A percentile compares a stretch with the other conserved stretches of the same genome.
Evolutionary conservation across 768 basidiomycete species (phyloP).

Genomic region (Hysterangium stoloniferum): DNA sequence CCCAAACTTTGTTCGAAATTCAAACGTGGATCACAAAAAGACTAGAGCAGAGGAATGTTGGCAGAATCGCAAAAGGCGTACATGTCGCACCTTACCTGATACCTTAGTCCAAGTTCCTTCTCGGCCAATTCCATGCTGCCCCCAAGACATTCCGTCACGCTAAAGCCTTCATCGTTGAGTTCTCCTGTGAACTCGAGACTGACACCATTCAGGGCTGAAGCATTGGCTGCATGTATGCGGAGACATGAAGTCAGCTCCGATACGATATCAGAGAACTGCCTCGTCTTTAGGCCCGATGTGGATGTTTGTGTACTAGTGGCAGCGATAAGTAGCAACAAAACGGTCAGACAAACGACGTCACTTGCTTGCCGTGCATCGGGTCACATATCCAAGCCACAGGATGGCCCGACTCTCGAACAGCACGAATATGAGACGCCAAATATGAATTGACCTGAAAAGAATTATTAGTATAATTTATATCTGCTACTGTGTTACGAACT

Average conservation of each 20-base stretch:
- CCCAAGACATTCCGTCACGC: constrained; percentile 94
- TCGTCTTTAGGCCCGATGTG: constrained; percentile 75
- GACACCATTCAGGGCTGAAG: constrained; percentile 72
- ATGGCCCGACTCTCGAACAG: constrained; percentile 73
- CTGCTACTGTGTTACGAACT: constrained; percentile 31
- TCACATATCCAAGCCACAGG: constrained; percentile 94
- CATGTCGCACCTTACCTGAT: constrained; percentile 48
- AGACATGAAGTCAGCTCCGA: constrained; percentile 78
- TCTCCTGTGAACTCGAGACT: constrained; percentile 92
- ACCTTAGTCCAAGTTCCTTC: constrained; percentile 82
- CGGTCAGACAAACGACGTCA: constrained; percentile 14
- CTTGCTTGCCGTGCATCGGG: constrained; percentile 98
- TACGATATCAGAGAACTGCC: constrained; percentile 84
- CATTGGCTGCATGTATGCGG: constrained; percentile 63
- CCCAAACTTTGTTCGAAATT: constrained; percentile 95
- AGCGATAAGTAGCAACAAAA: background rate
- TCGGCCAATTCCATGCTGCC: constrained; percentile 93
- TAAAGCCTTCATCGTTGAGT: constrained; percentile 82
- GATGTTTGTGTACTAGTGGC: constrained; percentile 71
- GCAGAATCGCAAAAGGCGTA: background rate
- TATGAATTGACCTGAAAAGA: constrained; percentile 55
- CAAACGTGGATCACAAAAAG: constrained; percentile 89
- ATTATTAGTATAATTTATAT: background rate
- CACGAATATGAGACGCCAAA: constrained; percentile 73
- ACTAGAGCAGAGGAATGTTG: constrained; percentile 31